phyloP scores from a whole-genome alignment of 2,329 filamentous ascomycete genomes.

The Akanthomyces muscarius region DNA sequence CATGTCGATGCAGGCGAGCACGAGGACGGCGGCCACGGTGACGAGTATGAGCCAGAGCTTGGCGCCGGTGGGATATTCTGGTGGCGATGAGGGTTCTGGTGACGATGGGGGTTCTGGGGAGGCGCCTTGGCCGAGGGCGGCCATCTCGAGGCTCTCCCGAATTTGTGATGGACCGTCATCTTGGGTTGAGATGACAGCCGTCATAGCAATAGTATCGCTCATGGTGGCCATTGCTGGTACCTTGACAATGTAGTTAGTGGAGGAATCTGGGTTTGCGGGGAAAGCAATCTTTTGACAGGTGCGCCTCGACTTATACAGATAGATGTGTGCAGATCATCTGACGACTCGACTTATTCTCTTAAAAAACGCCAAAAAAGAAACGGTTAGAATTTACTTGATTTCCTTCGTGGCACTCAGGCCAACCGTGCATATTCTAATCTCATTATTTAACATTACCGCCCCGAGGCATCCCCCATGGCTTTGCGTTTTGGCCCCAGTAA shows the following conservation, averaged over 20 bases:
- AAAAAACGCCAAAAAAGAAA: too few relatives aligned
- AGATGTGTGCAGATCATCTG: background rate
- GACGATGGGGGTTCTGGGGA: background rate
- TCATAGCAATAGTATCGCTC: background rate
- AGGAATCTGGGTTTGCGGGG: background rate
- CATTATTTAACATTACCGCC: background rate
- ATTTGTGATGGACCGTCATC: background rate
- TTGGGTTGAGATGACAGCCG: background rate
- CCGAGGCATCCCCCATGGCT: background rate
- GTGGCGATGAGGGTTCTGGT: background rate
- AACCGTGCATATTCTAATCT: background rate
- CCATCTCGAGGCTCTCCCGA: background rate
- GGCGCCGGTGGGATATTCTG: slow-evolving; percentile 6
- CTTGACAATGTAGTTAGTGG: background rate
- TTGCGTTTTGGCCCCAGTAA: background rate
- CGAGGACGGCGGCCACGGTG: slow-evolving; percentile 4
- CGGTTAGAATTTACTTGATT: background rate
- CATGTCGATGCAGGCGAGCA: slow-evolving; percentile 23
- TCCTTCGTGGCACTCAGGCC: background rate
- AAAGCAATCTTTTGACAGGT: background rate
- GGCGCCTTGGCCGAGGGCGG: background rate
- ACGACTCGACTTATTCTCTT: background rate
- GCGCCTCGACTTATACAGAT: background rate
- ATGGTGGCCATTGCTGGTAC: background rate
- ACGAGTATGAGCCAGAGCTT: slow-evolving; percentile 9